Evolutionary conservation across 495 filamentous ascomycete genomes (phyloP).

Genomic region (Aspergillus ostianus): DNA sequence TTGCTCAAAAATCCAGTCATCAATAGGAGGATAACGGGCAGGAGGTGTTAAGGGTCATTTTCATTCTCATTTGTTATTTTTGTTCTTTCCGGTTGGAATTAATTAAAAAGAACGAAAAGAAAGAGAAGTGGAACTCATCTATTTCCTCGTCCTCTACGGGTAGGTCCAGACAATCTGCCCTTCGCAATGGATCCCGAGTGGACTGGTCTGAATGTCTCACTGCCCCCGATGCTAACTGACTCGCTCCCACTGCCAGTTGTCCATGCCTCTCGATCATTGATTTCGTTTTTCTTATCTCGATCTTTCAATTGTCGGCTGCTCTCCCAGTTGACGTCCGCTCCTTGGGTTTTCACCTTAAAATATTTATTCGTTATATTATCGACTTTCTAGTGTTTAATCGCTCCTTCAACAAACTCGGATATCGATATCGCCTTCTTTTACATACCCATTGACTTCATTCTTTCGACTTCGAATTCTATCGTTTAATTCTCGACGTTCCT

Average conservation of each 20-base stretch:
- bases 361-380: not conserved
- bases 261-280: slow-evolving; percentile 16
- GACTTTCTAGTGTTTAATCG: slow-evolving; percentile 7
- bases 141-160: not conserved
- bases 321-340: slow-evolving; percentile 32
- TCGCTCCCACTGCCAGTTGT: not conserved
- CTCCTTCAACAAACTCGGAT: slow-evolving; percentile 8
- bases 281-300: slow-evolving; percentile 4
- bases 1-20: not conserved
- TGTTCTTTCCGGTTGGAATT: not conserved
- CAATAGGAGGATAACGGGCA: not conserved
- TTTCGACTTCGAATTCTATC: not conserved
- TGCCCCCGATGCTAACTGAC: not conserved
- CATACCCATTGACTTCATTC: slow-evolving; percentile 3
- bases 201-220: not conserved
- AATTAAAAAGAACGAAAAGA: not conserved
- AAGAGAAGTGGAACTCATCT: not conserved
- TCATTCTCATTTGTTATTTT: not conserved
- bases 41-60: not conserved
- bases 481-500: slow-evolving; percentile 1
- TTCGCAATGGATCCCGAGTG: not conserved
- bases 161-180: not conserved
- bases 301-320: slow-evolving; percentile 25
- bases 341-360: slow-evolving; percentile 17
- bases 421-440: slow-evolving; percentile 4